These are phyloP conservation scores for Fusarium sp. DNA, from an alignment of 2,329 filamentous ascomycete species.

Conservation along the genomic window DNA sequence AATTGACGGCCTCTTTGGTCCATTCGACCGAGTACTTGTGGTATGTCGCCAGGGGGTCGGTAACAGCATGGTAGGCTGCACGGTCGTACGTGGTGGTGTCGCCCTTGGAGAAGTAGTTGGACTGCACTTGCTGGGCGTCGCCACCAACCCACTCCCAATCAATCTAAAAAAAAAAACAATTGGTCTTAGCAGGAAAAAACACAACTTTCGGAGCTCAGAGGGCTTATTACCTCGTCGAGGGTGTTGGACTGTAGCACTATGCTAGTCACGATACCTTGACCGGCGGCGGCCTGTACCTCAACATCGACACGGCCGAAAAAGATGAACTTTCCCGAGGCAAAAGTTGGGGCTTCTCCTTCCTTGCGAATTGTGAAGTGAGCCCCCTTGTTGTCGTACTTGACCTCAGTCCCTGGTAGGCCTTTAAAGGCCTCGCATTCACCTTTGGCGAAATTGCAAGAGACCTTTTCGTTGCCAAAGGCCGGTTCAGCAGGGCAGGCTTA, in stretches of 20 bases:
- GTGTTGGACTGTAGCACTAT: constrained; percentile 88
- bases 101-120: constrained; percentile 84
- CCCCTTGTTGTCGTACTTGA: constrained; percentile 60
- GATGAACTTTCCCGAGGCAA: constrained; percentile 84
- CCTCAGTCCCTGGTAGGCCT: constrained; percentile 56
- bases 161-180: too few relatives aligned
- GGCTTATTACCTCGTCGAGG: constrained; percentile 65
- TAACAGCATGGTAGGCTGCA: constrained; percentile 67
- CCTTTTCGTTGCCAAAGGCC: constrained; percentile 72
- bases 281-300: constrained; percentile 79
- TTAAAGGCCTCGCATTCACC: constrained; percentile 69
- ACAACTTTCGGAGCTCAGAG: neutral
- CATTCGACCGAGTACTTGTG: constrained; percentile 77
- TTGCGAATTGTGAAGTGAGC: constrained; percentile 74
- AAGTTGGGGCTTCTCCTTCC: constrained; percentile 74
- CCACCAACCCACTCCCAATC: constrained; percentile 95
- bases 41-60: constrained; percentile 63
- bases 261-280: constrained; percentile 87
- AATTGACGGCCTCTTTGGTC: constrained; percentile 70
- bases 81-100: constrained; percentile 75
- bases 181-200: neutral
- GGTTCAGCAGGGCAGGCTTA: constrained; percentile 76
- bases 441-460: constrained; percentile 78
- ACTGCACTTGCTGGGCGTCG: constrained; percentile 78
- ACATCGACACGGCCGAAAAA: constrained; percentile 93